phyloP scores from a whole-genome alignment of 768 basidiomycete species.

The Termitomyces sp. region DNA sequence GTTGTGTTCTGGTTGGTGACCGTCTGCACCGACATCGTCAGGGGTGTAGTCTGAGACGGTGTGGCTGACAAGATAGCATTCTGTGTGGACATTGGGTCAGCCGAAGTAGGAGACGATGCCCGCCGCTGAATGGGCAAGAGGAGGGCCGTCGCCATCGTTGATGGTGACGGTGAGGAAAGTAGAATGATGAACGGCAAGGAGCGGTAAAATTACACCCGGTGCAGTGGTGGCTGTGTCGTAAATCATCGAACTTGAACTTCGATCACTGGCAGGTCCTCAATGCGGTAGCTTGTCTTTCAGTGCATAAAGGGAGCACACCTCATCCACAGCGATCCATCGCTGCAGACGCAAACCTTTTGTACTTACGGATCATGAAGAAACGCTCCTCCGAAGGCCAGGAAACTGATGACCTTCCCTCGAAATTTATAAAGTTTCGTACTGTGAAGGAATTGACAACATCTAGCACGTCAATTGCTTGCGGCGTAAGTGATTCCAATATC shows the following conservation, averaged over 20 bases:
- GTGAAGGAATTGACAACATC: not conserved
- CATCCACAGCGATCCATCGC: not conserved
- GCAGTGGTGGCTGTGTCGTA: constrained; percentile 1
- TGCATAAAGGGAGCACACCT: not conserved
- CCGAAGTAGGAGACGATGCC: constrained; percentile 21
- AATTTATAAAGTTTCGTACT: not conserved
- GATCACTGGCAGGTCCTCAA: not conserved
- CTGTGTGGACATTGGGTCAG: constrained; percentile 14
- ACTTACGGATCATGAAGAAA: not conserved
- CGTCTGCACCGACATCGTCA: constrained; percentile 16
- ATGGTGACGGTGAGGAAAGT: not conserved
- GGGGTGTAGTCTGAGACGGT: constrained; percentile 29
- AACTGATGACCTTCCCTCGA: not conserved
- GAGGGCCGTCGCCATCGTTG: constrained; percentile 9
- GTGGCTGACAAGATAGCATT: constrained; percentile 24
- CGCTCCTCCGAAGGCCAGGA: not conserved
- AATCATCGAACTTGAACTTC: not conserved
- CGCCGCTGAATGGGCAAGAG: constrained; percentile 11
- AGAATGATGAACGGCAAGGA: not conserved
- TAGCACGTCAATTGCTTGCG: not conserved
- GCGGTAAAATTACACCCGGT: not conserved
- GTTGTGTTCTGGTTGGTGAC: constrained; percentile 1
- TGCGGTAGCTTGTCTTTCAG: not conserved
- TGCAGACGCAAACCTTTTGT: not conserved
- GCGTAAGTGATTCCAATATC: not conserved